Evolutionary conservation across 768 basidiomycete genomes (phyloP), one percentile per base, ranked within the genome.

Genomic region (Boletus pseudo-olivaceus): DNA sequence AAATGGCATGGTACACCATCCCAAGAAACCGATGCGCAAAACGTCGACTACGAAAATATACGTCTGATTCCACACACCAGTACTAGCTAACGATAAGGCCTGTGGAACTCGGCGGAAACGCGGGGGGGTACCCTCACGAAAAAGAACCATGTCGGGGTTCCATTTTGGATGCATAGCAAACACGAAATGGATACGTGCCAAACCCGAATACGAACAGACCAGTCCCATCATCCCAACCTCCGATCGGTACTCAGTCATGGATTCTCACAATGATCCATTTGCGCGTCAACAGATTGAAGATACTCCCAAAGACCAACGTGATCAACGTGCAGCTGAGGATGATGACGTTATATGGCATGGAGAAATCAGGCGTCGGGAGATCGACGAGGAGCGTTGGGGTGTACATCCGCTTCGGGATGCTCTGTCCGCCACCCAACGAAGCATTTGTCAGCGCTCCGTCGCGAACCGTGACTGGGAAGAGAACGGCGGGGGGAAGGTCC

Each of bases 341-440:
- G 72, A 98, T 98, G 44, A 98, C 96, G 73, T 98, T 99, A 75
- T 98, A 98, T 1, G 97, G 97, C 97, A 98, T 98, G 70, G 91
- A 94, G 69, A 98, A 98, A 70, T 98, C 97, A 0, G 96, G 97
- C 34, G 93, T 93, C n/a, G 96, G 88, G n/a, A 97, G 81, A 69
- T 95, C 93, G 42, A 95, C 83, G 35, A 98, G 82, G 26, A 96
- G 78, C 9, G 86, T 80, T 0, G 83, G 77, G 2, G 92, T 93
- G 70, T 96, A 96, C 43, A 97, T 79, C 42, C 86, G 63, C 38
- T 54, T 41, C 4, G 49, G 67, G 44, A 69, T 60, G 23, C 46
- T 57, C 12, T 17, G 37, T 7, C 10, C 39, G 0, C 14, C 10
- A n/a, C 23, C 26, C 34, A 20, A 30, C 9, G 56, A 64, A 15